phyloP scores from a whole-genome alignment of 2,329 filamentous ascomycete genomes.

The Penicillium frequentans region DNA sequence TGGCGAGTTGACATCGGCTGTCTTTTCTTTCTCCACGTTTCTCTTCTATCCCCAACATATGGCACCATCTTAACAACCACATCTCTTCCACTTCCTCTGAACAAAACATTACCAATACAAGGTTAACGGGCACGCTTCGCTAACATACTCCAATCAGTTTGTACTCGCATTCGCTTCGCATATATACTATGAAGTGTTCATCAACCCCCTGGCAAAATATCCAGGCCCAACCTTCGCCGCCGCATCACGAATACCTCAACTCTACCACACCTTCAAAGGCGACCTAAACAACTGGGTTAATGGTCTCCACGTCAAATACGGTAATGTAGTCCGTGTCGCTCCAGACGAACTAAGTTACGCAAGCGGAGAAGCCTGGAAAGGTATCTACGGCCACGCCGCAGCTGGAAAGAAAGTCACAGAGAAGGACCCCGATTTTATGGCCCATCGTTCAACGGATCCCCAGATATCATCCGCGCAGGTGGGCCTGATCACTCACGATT shows the following conservation, averaged over 20 bases:
- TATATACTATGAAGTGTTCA: not conserved
- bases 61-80: not conserved
- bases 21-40: not conserved
- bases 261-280: not conserved
- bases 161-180: not conserved
- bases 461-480: not conserved
- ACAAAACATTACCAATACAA: not conserved
- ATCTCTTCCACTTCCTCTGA: not conserved
- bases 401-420: not conserved
- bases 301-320: not conserved
- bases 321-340: constrained; percentile 1
- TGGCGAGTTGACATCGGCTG: not conserved
- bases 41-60: not conserved
- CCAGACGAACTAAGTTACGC: constrained; percentile 1
- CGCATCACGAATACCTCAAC: not conserved
- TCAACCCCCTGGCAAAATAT: not conserved
- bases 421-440: not conserved
- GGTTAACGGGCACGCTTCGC: not conserved
- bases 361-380: not conserved
- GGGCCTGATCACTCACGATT: not conserved
- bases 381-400: not conserved
- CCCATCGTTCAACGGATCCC: constrained; percentile 1
- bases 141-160: not conserved
- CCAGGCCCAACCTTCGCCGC: not conserved
- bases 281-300: not conserved